Conservation (phyloP, 176 grass and related monocot genomes). For the Zea mays region Zm-B73-REFERENCE-NAM-5.0 NC_050100.1:18020001-18020500, state of each 20-base stretch:
- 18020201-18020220: conserved; percentile 55
- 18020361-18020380: too few species aligned
- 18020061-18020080: neutral
- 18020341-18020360: too few species aligned
- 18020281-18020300: neutral
- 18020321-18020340: neutral
- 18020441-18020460: too few species aligned
- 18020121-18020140: conserved; percentile 37
- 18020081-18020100: neutral
- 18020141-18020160: conserved; percentile 54
- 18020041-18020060: neutral
- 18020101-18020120: conserved; percentile 27
- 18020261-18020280: neutral
- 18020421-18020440: too few species aligned
- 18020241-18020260: neutral
- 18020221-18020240: conserved; percentile 75
- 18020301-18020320: neutral
- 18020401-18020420: too few species aligned
- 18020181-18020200: conserved; percentile 56
- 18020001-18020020: too few species aligned
- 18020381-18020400: too few species aligned
- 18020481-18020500: too few species aligned
- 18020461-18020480: too few species aligned
- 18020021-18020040: neutral
- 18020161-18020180: conserved; percentile 62